Base-by-base conservation (phyloP, 805 yeast genomes). In the Saturnispora bothae region DNA sequence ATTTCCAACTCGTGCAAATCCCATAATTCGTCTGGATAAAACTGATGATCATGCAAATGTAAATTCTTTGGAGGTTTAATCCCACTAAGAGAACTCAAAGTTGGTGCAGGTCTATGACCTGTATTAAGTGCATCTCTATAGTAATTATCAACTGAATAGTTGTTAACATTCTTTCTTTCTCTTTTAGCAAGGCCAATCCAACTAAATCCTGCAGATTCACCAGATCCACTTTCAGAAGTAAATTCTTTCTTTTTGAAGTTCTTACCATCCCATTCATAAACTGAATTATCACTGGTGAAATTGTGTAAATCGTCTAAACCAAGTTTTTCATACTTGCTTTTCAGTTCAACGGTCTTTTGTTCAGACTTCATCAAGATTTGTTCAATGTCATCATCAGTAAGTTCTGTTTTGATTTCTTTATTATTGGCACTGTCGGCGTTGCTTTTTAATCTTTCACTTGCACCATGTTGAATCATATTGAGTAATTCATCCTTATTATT, bases 161-260 rank as follows among this genome's bases (percentile, higher is more conserved):
- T 85, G 47, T 79, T 83, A 19, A 31, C 27, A 25, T 31, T 36
- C 52, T 80, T 81, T 47, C 92, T 68, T 55, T 81, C 92, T 61
- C 92, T 70, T 54, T 84, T 85, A 2, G 92, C 73, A 4, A 95
- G 94, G 41, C 83, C 78, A 47, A 88, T 78, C 89, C 94, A 83
- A 17, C 69, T 68, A 41, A 76, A 72, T 1, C 68, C 70, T 1
- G 33, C 22, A 19, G 15, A 12, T 19, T 68, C 70, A 40, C 65
- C 55, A 16, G 10, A 7, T 7, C 48, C 69, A 28, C 69, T 63
- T 10, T 68, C 66, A 21, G 67, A 37, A n/a, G 43, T 59, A 3
- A 62, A 57, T 31, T 64, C 68, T 48, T 78, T 78, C 61, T 76
- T 76, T 57, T 78, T 78, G 62, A 81, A 83, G 51, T 79, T 80